Evolutionary conservation across 768 basidiomycete genomes (phyloP).

Genomic region (Gloeopeniophorella convolvens): DNA sequence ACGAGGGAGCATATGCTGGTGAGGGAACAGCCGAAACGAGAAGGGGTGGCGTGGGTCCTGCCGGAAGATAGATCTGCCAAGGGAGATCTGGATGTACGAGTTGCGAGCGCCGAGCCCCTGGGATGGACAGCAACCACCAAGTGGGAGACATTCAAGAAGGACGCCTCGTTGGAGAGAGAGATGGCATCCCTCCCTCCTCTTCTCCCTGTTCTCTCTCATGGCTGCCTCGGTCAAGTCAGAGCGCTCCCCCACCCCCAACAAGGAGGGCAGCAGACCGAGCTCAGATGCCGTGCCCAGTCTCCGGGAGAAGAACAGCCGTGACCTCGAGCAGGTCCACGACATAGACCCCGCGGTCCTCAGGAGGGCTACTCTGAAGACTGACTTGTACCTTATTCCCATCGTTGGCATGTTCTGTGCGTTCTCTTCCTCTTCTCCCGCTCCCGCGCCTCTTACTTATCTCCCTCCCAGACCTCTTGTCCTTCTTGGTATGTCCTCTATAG

Average conservation of each 20-base stretch:
- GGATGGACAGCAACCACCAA: too few relatives aligned
- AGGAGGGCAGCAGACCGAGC: background rate
- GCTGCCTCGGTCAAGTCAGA: background rate
- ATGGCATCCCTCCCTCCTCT: background rate
- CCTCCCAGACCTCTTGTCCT: constrained; percentile 15
- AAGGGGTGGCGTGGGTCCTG: too few relatives aligned
- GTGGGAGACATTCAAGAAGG: too few relatives aligned
- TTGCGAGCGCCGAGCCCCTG: too few relatives aligned
- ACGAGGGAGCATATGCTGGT: too few relatives aligned
- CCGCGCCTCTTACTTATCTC: background rate
- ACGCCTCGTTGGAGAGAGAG: background rate
- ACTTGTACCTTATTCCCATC: constrained; percentile 15
- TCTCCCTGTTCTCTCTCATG: background rate
- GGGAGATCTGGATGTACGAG: too few relatives aligned
- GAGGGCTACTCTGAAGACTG: constrained; percentile 13
- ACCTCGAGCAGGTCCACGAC: constrained; percentile 6
- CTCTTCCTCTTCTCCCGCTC: background rate
- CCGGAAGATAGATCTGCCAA: too few relatives aligned
- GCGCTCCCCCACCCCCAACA: background rate
- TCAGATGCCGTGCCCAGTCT: background rate
- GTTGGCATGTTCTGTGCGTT: constrained; percentile 18
- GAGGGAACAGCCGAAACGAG: too few relatives aligned
- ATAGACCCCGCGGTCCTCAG: background rate
- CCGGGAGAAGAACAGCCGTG: background rate
- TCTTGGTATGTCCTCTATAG: constrained; percentile 9